A percentile compares a stretch with the other conserved stretches of the same genome.
phyloP scores from a whole-genome alignment of 305 asterid genomes.

The Vinca major region DNA sequence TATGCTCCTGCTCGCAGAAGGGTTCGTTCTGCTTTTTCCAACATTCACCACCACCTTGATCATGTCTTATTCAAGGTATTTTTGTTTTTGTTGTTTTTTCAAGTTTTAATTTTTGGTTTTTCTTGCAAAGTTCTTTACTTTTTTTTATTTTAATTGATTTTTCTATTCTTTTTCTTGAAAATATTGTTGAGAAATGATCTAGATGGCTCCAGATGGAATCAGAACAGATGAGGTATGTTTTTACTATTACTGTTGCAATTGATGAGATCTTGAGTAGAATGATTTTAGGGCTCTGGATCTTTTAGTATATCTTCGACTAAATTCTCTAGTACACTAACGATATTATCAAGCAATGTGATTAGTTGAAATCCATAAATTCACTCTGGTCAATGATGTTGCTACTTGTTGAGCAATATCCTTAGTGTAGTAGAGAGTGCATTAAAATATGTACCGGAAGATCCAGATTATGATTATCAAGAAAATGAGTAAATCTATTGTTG shows the following conservation, averaged over 20 bases:
- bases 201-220: constrained; percentile 90
- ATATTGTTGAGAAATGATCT: constrained; percentile 12
- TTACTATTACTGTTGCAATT: background rate
- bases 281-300: no score
- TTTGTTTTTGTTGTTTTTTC: background rate
- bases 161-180: background rate
- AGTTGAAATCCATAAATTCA: no score
- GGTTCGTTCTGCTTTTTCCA: constrained; percentile 67
- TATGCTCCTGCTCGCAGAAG: constrained; percentile 82
- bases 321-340: no score
- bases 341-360: no score
- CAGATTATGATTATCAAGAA: constrained; percentile 3
- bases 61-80: constrained; percentile 77
- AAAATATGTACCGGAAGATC: no score
- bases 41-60: constrained; percentile 64
- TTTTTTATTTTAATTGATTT: background rate
- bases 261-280: no score
- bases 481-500: background rate
- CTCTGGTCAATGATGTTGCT: no score
- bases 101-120: background rate
- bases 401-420: no score
- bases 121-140: background rate
- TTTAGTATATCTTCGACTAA: no score
- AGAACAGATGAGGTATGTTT: constrained; percentile 75
- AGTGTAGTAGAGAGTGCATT: no score